Base-by-base conservation (phyloP, 345 rosid genomes). In the Hibiscus syriacus region DNA sequence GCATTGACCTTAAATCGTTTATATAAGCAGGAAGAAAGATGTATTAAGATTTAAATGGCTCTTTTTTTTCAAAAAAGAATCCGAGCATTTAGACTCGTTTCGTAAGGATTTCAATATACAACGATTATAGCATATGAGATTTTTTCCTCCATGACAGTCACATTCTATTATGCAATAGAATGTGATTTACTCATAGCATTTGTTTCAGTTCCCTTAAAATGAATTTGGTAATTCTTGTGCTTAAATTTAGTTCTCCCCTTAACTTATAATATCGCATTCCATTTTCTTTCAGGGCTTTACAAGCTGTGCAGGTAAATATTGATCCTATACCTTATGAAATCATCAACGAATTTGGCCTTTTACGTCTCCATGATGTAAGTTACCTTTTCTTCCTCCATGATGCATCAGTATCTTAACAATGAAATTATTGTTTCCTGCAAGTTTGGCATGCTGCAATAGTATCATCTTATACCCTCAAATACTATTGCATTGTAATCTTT, bases 311-410 rank as follows among this genome's bases (percentile, higher is more conserved):
- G 38, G 71, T 60, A 43, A 66, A 78, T 77, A 67, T 91, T 72
- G 99, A 94, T 84, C 95, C 95, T 43, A 75, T 94, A 70, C 99
- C 96, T 68, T 67, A 73, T 77, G 91, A 80, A 70, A 74, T 94
- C 75, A 80, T 78, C 17, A 77, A 71, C 74, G 89, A 81, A n/a
- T 84, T 89, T 83, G 89, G 87, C 70, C 80, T 94, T 72, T 70
- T 89, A 66, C 67, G 76, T 66, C 99, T 91, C 57, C 73, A 38
- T 80, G 90, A 89, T 75, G 97, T 86, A 78, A 84, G 92, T 76
- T 39, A 41, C 54, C n/a, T 52, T 64, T 64, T 57, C 65, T 70
- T 69, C 11, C 7, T 16, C 23, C 29, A 53, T 5, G 22, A 16
- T 16, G 62, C 22, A 14, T 54, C 22, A 16, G n/a, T 29, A 22